Conservation (phyloP, 768 basidiomycete genomes). For the Coprinopsis strossmayeri region DNA sequence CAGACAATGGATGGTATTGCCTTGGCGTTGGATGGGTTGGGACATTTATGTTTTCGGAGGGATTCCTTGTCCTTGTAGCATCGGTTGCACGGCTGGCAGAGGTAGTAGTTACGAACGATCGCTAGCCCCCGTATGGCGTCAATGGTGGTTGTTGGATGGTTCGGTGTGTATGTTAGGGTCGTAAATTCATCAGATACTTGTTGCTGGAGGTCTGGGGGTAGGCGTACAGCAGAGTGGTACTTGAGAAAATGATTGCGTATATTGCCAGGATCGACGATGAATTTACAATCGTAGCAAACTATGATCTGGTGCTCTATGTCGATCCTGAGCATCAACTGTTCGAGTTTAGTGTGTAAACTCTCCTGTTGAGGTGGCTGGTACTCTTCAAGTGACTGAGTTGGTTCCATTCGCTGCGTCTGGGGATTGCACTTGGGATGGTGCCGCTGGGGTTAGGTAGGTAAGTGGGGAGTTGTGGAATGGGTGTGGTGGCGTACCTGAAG, state of each 20-base stretch:
- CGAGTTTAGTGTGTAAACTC: too few relatives aligned
- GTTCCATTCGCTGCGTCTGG: too few relatives aligned
- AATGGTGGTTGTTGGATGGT: neutral
- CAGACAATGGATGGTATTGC: too few relatives aligned
- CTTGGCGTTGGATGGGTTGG: too few relatives aligned
- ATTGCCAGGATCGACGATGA: neutral
- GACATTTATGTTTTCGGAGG: constrained; percentile 2
- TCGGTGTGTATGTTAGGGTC: constrained; percentile 4
- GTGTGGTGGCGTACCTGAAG: too few relatives aligned
- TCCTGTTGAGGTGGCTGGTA: too few relatives aligned
- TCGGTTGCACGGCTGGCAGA: constrained; percentile 2
- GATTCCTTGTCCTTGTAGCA: neutral
- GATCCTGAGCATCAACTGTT: too few relatives aligned
- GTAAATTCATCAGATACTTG: neutral
- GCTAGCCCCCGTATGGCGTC: neutral
- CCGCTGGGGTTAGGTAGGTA: too few relatives aligned
- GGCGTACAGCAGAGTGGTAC: neutral
- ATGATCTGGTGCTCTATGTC: neutral
- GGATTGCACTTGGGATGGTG: too few relatives aligned
- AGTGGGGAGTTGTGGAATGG: too few relatives aligned
- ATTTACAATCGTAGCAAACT: constrained; percentile 5
- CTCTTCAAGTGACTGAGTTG: too few relatives aligned
- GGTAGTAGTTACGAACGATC: neutral
- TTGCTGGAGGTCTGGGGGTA: neutral
- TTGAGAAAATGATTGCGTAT: constrained; percentile 2